phyloP scores from a whole-genome alignment of 2,329 filamentous ascomycete genomes.

The Berkeleyomyces rouxiae region DNA sequence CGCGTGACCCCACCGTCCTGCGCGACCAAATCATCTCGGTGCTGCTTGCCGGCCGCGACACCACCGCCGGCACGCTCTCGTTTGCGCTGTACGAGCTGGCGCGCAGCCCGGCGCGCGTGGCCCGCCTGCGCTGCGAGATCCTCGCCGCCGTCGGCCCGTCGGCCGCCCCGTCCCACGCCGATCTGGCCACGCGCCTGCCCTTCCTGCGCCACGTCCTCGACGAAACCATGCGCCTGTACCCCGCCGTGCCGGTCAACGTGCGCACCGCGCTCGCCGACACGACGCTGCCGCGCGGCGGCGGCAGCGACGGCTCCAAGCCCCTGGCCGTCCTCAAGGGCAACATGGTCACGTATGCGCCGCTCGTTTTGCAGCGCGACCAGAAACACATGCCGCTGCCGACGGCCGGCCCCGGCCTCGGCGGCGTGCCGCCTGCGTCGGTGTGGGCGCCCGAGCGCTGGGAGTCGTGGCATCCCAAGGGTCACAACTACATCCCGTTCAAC shows the following conservation, averaged over 20 bases:
- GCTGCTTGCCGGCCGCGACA: conserved; percentile 73
- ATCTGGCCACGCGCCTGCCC: conserved; percentile 62
- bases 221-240: conserved; percentile 64
- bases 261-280: conserved; percentile 57
- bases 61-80: conserved; percentile 64
- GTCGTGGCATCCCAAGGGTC: conserved; percentile 44
- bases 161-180: conserved; percentile 49
- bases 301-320: conserved; percentile 42
- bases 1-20: conserved; percentile 51
- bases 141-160: conserved; percentile 45
- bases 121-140: conserved; percentile 59
- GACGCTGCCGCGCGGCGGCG: conserved; percentile 55
- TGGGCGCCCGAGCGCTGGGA: conserved; percentile 55
- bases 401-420: conserved; percentile 18
- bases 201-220: conserved; percentile 60
- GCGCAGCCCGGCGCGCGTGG: conserved; percentile 48
- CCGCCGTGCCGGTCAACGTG: conserved; percentile 64
- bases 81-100: conserved; percentile 75
- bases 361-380: conserved; percentile 54
- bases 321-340: conserved; percentile 51
- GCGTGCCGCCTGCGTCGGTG: conserved; percentile 27
- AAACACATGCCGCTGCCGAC: conserved; percentile 41
- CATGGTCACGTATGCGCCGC: conserved; percentile 47
- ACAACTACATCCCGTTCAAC: conserved; percentile 63
- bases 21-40: conserved; percentile 74